Percentiles rank a stretch among this genome's conserved stretches.
Conservation (phyloP, 305 asterid genomes). For the Solanum hybrid region DNA sequence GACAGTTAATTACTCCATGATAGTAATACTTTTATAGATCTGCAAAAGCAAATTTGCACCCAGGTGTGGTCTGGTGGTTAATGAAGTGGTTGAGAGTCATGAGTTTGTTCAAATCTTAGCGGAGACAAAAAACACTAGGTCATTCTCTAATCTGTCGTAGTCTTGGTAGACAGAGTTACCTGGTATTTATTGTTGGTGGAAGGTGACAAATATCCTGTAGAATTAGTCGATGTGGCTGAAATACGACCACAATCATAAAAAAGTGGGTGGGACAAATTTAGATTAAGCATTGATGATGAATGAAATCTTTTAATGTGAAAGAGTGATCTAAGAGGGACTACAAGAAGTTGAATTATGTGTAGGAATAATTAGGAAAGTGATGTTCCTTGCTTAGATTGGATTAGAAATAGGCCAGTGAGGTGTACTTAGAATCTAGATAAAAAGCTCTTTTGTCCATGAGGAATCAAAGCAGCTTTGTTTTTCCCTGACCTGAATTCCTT, state of each 20-base stretch:
- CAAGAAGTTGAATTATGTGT: background rate
- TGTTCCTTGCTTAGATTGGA: background rate
- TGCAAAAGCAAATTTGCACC: background rate
- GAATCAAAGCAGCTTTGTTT: background rate
- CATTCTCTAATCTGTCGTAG: no score
- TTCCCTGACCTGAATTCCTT: background rate
- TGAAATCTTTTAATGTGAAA: background rate
- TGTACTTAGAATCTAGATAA: background rate
- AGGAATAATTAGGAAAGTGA: background rate
- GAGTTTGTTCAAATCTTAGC: background rate
- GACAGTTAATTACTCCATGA: background rate
- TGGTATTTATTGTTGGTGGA: background rate
- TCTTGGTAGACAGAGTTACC: no score
- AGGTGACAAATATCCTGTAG: background rate
- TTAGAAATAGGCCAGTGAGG: background rate
- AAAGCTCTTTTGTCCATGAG: background rate
- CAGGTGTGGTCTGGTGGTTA: background rate
- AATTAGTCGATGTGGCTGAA: background rate
- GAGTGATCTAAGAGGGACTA: background rate
- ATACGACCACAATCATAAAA: background rate
- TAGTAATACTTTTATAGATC: background rate
- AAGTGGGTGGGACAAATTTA: background rate
- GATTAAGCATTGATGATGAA: background rate
- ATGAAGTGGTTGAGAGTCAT: background rate
- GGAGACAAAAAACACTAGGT: background rate